A percentile compares a stretch with the other conserved stretches of the same genome.
phyloP scores from a whole-genome alignment of 2,329 filamentous ascomycete species.

The Macrophomina phaseolina region DNA sequence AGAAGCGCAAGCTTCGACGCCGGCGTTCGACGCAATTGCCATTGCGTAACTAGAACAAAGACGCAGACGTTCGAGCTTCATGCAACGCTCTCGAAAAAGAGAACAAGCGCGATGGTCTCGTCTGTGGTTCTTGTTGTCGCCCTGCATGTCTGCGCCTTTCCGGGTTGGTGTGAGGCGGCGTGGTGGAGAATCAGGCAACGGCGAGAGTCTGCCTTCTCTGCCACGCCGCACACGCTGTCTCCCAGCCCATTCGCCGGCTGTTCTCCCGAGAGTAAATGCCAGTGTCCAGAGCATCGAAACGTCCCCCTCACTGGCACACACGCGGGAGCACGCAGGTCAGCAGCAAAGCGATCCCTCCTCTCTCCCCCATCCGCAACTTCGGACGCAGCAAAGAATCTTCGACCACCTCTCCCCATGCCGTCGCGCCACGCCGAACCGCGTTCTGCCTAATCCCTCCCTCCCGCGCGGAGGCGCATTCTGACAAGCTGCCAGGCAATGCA shows the following conservation, averaged over 20 bases:
- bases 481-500: background rate
- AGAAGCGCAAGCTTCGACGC: background rate
- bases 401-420: background rate
- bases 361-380: constrained; percentile 1
- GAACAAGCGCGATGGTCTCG: background rate
- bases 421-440: background rate
- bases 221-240: background rate
- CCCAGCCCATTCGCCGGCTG: no score
- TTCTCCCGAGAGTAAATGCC: no score
- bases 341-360: background rate
- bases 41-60: constrained; percentile 19
- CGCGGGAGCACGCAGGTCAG: no score
- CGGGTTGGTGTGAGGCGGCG: background rate
- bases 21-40: constrained; percentile 1
- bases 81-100: background rate
- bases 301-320: no score
- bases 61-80: constrained; percentile 17
- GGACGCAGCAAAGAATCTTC: constrained; percentile 21
- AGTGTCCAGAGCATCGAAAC: no score
- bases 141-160: background rate
- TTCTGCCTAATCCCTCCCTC: background rate
- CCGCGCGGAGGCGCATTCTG: background rate
- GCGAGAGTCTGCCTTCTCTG: no score
- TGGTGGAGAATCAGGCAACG: background rate
- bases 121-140: background rate